A percentile compares a stretch with the other conserved stretches of the same genome.
Evolutionary conservation across 2,329 filamentous ascomycete species (phyloP).

Genomic region (Biscogniauxia sp.): DNA sequence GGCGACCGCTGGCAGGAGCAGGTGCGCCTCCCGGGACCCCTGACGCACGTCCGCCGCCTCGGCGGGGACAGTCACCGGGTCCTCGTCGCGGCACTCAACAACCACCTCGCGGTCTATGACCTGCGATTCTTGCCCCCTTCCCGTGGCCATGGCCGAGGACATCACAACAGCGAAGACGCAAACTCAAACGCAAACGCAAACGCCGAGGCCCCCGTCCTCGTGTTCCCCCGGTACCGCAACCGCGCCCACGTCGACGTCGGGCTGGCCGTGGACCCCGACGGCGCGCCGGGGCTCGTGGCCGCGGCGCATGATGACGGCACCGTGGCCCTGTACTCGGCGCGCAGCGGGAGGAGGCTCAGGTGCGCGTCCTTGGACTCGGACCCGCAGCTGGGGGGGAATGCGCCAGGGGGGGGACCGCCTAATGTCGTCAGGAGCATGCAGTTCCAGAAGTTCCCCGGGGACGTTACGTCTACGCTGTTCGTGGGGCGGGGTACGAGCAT

Average conservation of each 20-base stretch:
- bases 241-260: constrained; percentile 47
- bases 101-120: constrained; percentile 56
- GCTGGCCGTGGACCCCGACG: constrained; percentile 47
- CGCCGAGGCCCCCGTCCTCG: constrained; percentile 39
- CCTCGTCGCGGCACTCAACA: constrained; percentile 50
- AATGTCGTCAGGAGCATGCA: constrained; percentile 42
- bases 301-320: constrained; percentile 51
- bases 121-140: constrained; percentile 40
- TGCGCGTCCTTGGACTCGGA: constrained; percentile 19
- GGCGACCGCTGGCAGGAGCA: constrained; percentile 13
- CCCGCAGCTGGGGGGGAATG: too few relatives aligned
- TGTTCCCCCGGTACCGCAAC: constrained; percentile 52
- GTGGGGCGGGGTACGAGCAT: constrained; percentile 39
- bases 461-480: constrained; percentile 47
- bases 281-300: constrained; percentile 48
- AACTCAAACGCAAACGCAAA: too few relatives aligned
- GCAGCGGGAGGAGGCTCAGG: constrained; percentile 40
- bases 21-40: constrained; percentile 37
- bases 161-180: too few relatives aligned
- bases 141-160: too few relatives aligned
- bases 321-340: constrained; percentile 49
- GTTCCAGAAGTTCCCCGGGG: constrained; percentile 45
- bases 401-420: too few relatives aligned
- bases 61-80: constrained; percentile 44
- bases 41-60: constrained; percentile 50